These are phyloP conservation scores for Calonectria leucothoes DNA, from an alignment of 2,329 filamentous ascomycete genomes.

Conservation along the genomic window DNA sequence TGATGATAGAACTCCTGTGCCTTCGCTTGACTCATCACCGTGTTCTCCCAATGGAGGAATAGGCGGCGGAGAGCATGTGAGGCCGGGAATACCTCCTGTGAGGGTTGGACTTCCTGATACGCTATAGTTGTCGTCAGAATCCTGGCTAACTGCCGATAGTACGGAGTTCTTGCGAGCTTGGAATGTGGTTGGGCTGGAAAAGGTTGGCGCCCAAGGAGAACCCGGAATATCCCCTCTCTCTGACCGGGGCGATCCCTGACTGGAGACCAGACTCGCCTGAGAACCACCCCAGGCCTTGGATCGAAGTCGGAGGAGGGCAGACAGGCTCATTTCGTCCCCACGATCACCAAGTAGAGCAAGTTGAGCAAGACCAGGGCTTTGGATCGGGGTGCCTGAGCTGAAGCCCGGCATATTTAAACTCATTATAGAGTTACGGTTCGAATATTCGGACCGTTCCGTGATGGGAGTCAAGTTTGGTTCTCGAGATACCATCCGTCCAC, in stretches of 20 bases:
- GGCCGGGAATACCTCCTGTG: conserved; percentile 52
- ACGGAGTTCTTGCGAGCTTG: conserved; percentile 62
- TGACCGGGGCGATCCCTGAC: conserved; percentile 61
- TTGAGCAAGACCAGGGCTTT: conserved; percentile 82
- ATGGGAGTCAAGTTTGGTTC: conserved; percentile 97
- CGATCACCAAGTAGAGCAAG: conserved; percentile 73
- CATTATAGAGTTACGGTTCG: conserved; percentile 91
- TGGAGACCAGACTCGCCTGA: conserved; percentile 75
- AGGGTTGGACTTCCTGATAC: conserved; percentile 63
- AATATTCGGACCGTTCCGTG: conserved; percentile 95
- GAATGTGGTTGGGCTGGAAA: conserved; percentile 36
- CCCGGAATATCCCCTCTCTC: conserved; percentile 60
- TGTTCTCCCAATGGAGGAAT: conserved; percentile 30
- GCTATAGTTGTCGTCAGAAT: conserved; percentile 58
- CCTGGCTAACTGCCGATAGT: conserved; percentile 61
- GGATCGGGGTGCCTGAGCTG: conserved; percentile 60
- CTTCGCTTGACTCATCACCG: conserved; percentile 25
- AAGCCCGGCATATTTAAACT: conserved; percentile 65
- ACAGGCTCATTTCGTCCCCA: conserved; percentile 76
- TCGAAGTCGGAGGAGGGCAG: conserved; percentile 77
- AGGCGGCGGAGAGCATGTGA: conserved; percentile 41
- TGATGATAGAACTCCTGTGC: conserved; percentile 21
- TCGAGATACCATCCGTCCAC: conserved; percentile 78
- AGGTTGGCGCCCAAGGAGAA: conserved; percentile 52
- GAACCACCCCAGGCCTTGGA: conserved; percentile 85